Evolutionary conservation across 306 rosid species (phyloP).

Genomic region (Vigna trinervia): DNA sequence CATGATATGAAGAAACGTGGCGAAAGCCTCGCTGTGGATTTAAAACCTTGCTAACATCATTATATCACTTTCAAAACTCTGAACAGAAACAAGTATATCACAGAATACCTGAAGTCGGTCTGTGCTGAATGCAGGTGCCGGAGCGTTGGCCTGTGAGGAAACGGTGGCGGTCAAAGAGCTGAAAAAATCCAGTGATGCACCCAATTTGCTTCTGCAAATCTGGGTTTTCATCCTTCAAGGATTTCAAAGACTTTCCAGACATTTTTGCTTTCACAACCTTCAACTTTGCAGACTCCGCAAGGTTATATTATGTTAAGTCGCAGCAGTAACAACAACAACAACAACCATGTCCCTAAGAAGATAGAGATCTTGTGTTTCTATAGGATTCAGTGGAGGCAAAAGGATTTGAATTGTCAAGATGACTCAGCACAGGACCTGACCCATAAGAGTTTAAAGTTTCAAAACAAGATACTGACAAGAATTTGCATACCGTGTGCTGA

Average conservation of each 20-base stretch:
- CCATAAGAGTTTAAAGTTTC: neutral
- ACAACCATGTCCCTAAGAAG: slow-evolving; percentile 23
- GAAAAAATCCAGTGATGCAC: slow-evolving; percentile 80
- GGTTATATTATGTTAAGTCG: neutral
- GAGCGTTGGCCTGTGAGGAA: slow-evolving; percentile 56
- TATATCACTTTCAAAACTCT: slow-evolving; percentile 17
- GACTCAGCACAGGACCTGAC: neutral
- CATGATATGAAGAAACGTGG: no score
- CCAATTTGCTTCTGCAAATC: slow-evolving; percentile 89
- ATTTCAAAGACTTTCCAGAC: slow-evolving; percentile 63
- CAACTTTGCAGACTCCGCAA: slow-evolving; percentile 29
- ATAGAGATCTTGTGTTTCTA: slow-evolving; percentile 8
- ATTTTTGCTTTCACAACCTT: slow-evolving; percentile 54
- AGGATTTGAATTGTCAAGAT: slow-evolving; percentile 16
- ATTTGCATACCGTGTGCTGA: slow-evolving; percentile 5
- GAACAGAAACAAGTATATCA: slow-evolving; percentile 15
- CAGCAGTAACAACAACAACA: slow-evolving; percentile 11
- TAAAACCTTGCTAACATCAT: neutral
- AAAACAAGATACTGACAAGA: slow-evolving; percentile 9
- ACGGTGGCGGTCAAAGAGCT: slow-evolving; percentile 81
- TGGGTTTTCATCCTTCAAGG: slow-evolving; percentile 65
- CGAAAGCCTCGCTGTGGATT: neutral
- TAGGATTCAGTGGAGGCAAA: slow-evolving; percentile 18
- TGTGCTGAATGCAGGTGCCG: slow-evolving; percentile 48
- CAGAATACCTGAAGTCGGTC: slow-evolving; percentile 58